These are phyloP conservation scores for Agrocybe chaxingu DNA, from an alignment of 768 basidiomycete species.

Conservation along the genomic window DNA sequence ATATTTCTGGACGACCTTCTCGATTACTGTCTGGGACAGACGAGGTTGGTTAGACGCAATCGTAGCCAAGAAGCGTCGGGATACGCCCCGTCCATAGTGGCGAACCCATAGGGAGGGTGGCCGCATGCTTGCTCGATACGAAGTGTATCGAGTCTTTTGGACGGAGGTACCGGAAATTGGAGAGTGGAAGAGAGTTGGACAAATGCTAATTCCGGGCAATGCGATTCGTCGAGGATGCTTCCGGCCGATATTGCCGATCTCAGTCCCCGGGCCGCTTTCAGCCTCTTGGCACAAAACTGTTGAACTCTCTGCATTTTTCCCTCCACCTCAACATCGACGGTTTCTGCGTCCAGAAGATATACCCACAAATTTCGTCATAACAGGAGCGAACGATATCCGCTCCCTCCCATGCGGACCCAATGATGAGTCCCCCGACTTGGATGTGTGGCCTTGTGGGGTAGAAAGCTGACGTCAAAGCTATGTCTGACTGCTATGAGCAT, in stretches of 20 bases:
- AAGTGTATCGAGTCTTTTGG: not conserved
- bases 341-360: no score
- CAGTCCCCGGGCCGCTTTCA: not conserved
- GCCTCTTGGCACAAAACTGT: no score
- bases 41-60: constrained; percentile 14
- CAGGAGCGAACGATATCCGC: no score
- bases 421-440: no score
- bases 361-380: no score
- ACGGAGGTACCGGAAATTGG: not conserved
- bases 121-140: constrained; percentile 18
- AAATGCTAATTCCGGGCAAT: not conserved
- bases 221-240: not conserved
- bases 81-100: constrained; percentile 10
- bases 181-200: not conserved
- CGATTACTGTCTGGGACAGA: constrained; percentile 84
- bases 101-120: constrained; percentile 18
- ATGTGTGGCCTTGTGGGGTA: constrained; percentile 7
- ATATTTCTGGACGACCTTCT: constrained; percentile 98
- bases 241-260: not conserved
- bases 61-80: constrained; percentile 25
- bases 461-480: constrained; percentile 16
- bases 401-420: no score
- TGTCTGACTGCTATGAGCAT: constrained; percentile 1
- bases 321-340: no score
- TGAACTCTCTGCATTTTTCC: no score